Evolutionary conservation across 345 rosid genomes (phyloP).

Genomic region (Acer saccharum): DNA sequence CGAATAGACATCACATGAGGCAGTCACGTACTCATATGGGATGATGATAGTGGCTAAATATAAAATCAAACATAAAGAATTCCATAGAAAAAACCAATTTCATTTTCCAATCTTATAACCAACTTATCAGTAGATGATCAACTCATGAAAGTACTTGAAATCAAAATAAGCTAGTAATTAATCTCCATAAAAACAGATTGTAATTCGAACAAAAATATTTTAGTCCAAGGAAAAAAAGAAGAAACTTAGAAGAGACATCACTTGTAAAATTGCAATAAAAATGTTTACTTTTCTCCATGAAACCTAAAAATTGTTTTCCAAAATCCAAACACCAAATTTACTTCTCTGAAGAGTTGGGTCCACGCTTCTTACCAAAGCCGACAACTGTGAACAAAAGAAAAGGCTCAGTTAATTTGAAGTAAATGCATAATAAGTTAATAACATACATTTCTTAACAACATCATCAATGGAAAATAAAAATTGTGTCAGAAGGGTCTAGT

Average conservation of each 20-base stretch:
- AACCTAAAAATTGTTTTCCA: background rate
- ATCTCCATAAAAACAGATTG: too few species aligned
- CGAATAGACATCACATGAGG: background rate
- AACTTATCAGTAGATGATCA: background rate
- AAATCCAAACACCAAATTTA: background rate
- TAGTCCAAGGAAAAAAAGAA: too few species aligned
- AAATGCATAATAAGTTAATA: too few species aligned
- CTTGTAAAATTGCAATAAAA: too few species aligned
- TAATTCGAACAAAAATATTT: too few species aligned
- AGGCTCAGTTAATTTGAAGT: background rate
- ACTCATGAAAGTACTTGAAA: background rate
- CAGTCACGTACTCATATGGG: background rate
- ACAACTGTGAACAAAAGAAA: slow-evolving; percentile 21
- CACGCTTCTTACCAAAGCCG: slow-evolving; percentile 32
- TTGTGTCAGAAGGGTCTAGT: too few species aligned
- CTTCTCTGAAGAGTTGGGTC: slow-evolving; percentile 34
- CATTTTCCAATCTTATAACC: too few species aligned
- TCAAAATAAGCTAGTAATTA: too few species aligned
- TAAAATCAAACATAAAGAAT: too few species aligned
- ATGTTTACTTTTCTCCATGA: background rate
- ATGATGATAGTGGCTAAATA: too few species aligned
- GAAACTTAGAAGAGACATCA: too few species aligned
- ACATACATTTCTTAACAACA: background rate
- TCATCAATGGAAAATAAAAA: background rate
- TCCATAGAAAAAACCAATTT: too few species aligned